These are phyloP conservation scores for Ogataea nitratoaversa DNA, from an alignment of 805 yeast species.

Conservation along the genomic window DNA sequence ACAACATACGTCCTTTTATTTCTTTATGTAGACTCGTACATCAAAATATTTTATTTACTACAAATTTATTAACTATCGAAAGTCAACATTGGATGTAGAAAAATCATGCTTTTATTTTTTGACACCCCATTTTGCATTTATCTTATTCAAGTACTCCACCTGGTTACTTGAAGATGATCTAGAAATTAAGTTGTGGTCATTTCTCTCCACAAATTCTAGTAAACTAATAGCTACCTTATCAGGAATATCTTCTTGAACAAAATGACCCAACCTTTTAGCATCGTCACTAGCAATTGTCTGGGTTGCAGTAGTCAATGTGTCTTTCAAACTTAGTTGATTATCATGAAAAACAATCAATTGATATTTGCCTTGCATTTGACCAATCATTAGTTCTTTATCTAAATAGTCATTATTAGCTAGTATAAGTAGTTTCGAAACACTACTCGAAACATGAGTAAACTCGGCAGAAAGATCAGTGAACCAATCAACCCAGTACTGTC, in stretches of 20 bases:
- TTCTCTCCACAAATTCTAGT: slow-evolving; percentile 45
- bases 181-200: slow-evolving; percentile 38
- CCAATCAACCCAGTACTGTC: slow-evolving; percentile 80
- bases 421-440: slow-evolving; percentile 63
- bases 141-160: slow-evolving; percentile 23
- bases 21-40: no score
- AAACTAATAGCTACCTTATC: slow-evolving; percentile 55
- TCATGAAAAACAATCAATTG: slow-evolving; percentile 75
- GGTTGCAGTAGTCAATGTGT: slow-evolving; percentile 25
- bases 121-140: slow-evolving; percentile 33
- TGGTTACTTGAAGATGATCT: slow-evolving; percentile 21
- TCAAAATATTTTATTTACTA: no score
- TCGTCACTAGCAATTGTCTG: slow-evolving; percentile 19
- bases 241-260: slow-evolving; percentile 91
- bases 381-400: slow-evolving; percentile 82
- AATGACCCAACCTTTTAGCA: slow-evolving; percentile 72
- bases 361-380: slow-evolving; percentile 97
- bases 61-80: no score
- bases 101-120: slow-evolving; percentile 15
- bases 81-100: no score
- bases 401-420: slow-evolving; percentile 87
- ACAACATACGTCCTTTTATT: no score
- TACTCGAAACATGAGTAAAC: slow-evolving; percentile 35
- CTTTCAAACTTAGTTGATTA: slow-evolving; percentile 12
- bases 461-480: slow-evolving; percentile 60